phyloP scores from a whole-genome alignment of 1,139 yeast genomes.

The Meyerozyma carpophila region DNA sequence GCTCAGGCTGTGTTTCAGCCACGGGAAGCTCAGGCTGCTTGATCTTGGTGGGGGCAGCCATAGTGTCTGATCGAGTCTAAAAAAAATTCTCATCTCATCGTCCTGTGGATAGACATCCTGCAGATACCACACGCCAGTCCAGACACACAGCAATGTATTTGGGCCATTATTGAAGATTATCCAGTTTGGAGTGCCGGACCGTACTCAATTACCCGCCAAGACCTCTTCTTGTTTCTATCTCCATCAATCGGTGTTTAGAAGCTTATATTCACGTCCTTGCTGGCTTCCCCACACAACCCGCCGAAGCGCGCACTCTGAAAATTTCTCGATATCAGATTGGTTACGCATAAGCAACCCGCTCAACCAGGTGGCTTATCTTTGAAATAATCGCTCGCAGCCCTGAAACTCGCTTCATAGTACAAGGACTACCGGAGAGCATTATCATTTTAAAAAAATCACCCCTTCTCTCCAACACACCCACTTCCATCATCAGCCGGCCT shows the following conservation, averaged over 20 bases:
- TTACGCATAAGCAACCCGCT: neutral
- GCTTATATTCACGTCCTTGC: neutral
- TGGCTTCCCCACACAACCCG: neutral
- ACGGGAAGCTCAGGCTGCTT: slow-evolving; percentile 7
- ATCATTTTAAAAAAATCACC: too few species aligned
- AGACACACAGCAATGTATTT: neutral
- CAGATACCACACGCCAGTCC: slow-evolving; percentile 2
- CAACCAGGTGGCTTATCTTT: neutral
- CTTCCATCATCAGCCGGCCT: neutral
- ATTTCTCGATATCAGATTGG: neutral
- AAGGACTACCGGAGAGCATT: too few species aligned
- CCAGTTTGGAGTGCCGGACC: too few species aligned
- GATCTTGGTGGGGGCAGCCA: slow-evolving; percentile 73
- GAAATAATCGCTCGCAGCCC: too few species aligned
- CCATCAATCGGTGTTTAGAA: neutral
- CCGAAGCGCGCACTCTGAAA: slow-evolving; percentile 1
- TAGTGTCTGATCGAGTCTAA: slow-evolving; percentile 12
- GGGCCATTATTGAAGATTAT: too few species aligned
- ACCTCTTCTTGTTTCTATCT: neutral
- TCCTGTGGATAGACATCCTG: neutral
- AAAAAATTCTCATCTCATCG: slow-evolving; percentile 3
- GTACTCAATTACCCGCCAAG: neutral
- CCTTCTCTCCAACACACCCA: neutral
- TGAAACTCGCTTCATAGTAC: too few species aligned
- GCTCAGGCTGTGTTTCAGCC: slow-evolving; percentile 4